These are phyloP conservation scores for Pisolithus thermaeus DNA, from an alignment of 1,284 basidiomycete genomes.

Conservation along the genomic window DNA sequence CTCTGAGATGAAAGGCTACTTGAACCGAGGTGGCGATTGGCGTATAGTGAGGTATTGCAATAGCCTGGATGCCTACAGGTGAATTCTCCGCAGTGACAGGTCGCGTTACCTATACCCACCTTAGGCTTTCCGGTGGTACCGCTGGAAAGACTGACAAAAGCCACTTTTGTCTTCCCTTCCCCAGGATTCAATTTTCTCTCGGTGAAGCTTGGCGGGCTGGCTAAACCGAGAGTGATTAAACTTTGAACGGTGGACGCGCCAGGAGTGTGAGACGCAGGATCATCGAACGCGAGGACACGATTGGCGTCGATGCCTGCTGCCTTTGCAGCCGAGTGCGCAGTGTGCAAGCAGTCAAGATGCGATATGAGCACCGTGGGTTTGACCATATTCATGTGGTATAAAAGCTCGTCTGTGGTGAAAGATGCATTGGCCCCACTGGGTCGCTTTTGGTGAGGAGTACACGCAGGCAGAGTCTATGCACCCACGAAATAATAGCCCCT, in stretches of 20 bases:
- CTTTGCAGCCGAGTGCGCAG: slow-evolving; percentile 51
- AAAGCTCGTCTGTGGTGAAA: slow-evolving; percentile 62
- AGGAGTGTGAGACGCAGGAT: slow-evolving; percentile 9
- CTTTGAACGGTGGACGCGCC: slow-evolving; percentile 27
- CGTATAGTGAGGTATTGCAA: slow-evolving; percentile 57
- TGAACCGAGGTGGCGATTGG: slow-evolving; percentile 58
- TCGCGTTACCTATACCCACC: slow-evolving; percentile 22
- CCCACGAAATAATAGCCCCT: slow-evolving; percentile 61
- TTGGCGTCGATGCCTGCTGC: slow-evolving; percentile 44
- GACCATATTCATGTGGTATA: slow-evolving; percentile 52
- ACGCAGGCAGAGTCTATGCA: neutral
- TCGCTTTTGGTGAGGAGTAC: neutral
- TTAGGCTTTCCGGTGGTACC: slow-evolving; percentile 66
- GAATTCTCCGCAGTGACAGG: neutral
- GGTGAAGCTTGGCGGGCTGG: slow-evolving; percentile 27
- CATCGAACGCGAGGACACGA: slow-evolving; percentile 49
- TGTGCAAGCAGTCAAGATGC: slow-evolving; percentile 46
- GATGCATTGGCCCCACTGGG: slow-evolving; percentile 57
- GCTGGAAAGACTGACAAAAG: slow-evolving; percentile 70
- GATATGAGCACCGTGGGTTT: slow-evolving; percentile 54
- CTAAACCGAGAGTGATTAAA: slow-evolving; percentile 36
- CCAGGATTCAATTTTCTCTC: slow-evolving; percentile 48
- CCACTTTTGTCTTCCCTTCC: slow-evolving; percentile 65
- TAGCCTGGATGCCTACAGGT: slow-evolving; percentile 38
- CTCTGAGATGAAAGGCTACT: slow-evolving; percentile 41